Percentiles rank a stretch among this genome's conserved stretches.
These are phyloP conservation scores for Debaryomyces hansenii DNA, from an alignment of 805 yeast species.

Conservation along the genomic window DNA sequence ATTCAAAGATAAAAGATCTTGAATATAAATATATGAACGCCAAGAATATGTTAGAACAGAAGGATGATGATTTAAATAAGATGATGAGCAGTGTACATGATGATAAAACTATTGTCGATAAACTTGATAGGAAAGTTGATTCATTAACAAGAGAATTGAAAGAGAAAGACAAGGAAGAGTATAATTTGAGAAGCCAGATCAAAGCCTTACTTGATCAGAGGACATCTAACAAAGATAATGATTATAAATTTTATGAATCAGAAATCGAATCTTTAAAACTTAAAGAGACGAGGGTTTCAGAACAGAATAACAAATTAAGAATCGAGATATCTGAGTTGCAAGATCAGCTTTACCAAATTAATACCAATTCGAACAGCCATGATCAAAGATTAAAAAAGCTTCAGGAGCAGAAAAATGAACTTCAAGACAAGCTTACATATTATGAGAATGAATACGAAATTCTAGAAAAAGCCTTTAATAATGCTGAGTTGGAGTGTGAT, in stretches of 20 bases:
- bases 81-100: constrained; percentile 12
- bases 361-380: constrained; percentile 12
- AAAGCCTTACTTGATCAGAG: constrained; percentile 19
- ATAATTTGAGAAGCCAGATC: constrained; percentile 20
- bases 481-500: constrained; percentile 23
- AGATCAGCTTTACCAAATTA: constrained; percentile 18
- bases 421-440: constrained; percentile 23
- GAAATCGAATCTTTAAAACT: constrained; percentile 22
- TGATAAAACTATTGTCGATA: constrained; percentile 1
- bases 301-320: constrained; percentile 21
- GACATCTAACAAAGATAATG: constrained; percentile 10
- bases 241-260: constrained; percentile 15
- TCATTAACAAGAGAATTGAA: constrained; percentile 17
- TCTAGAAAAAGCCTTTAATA: constrained; percentile 22
- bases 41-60: constrained; percentile 11
- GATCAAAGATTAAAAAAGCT: constrained; percentile 9
- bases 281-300: constrained; percentile 17
- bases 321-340: constrained; percentile 28
- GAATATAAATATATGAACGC: constrained; percentile 7
- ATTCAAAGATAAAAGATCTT: constrained; percentile 13
- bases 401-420: constrained; percentile 18
- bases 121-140: constrained; percentile 16
- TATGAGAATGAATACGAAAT: constrained; percentile 29
- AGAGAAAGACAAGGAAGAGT: constrained; percentile 23
- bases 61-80: constrained; percentile 12